phyloP scores from a whole-genome alignment of 2,329 filamentous ascomycete species.

The Aspergillus jensenii region DNA sequence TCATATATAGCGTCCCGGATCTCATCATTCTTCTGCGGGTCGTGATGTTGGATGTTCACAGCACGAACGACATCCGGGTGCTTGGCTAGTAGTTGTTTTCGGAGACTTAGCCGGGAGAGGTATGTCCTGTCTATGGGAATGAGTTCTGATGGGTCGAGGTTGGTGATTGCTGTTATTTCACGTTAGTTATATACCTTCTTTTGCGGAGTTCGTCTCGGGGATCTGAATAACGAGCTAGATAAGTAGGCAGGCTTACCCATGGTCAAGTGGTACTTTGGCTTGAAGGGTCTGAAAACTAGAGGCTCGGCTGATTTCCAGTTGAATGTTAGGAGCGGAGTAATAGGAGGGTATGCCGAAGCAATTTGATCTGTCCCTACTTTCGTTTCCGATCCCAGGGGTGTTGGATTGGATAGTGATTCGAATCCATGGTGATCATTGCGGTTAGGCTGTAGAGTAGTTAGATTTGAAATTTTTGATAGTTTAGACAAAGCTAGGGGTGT shows the following conservation, averaged over 20 bases:
- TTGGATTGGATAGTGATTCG: not conserved
- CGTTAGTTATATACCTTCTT: not conserved
- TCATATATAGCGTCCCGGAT: conserved; percentile 53
- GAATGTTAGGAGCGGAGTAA: conserved; percentile 50
- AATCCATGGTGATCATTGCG: not conserved
- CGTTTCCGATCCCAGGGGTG: not conserved
- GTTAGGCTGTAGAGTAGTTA: not conserved
- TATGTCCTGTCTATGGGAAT: conserved; percentile 62
- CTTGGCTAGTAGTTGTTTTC: conserved; percentile 47
- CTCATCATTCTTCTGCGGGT: conserved; percentile 32
- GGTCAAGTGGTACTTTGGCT: conserved; percentile 62
- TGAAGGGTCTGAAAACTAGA: conserved; percentile 57
- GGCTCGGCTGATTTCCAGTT: conserved; percentile 53
- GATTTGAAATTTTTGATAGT: not conserved
- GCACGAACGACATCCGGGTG: conserved; percentile 44
- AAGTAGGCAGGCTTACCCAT: conserved; percentile 51
- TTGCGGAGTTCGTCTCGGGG: conserved; percentile 10
- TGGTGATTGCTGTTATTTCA: conserved; percentile 50
- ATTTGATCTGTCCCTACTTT: not conserved
- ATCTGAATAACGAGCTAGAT: not conserved
- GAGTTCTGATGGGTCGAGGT: conserved; percentile 53
- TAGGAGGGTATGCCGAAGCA: conserved; percentile 22
- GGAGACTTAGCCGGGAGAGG: conserved; percentile 50
- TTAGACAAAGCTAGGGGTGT: not conserved
- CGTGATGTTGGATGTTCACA: conserved; percentile 29